phyloP scores from a whole-genome alignment of 345 rosid genomes.

The Eucalyptus regnans region DNA sequence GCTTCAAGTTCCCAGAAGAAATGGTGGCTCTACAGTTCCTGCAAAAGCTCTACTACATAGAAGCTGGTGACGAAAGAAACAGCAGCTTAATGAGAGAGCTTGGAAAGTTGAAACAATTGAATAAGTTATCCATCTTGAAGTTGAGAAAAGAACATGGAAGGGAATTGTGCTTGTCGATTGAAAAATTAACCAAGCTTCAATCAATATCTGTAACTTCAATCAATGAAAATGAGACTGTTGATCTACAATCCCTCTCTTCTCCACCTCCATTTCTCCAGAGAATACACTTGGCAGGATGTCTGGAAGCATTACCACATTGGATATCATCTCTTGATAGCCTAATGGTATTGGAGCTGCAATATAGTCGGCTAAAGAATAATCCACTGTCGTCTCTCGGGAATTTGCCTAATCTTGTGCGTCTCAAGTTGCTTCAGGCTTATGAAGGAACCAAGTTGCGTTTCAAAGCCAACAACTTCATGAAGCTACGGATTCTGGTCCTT shows the following conservation, averaged over 20 bases:
- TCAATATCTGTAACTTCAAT: conserved; percentile 13
- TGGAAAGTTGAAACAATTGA: conserved; percentile 18
- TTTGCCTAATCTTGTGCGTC: conserved; percentile 16
- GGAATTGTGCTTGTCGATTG: conserved; percentile 10
- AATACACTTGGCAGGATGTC: conserved; percentile 5
- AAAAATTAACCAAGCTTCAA: conserved; percentile 7
- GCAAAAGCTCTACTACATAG: too few species aligned
- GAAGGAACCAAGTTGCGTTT: too few species aligned
- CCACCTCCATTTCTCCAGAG: conserved; percentile 14
- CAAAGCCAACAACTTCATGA: too few species aligned
- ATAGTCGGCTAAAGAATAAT: conserved; percentile 9
- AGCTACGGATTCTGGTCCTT: too few species aligned
- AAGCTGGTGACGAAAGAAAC: not conserved
- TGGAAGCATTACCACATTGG: conserved; percentile 12
- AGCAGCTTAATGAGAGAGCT: conserved; percentile 4
- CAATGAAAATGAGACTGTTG: conserved; percentile 3
- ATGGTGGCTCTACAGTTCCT: too few species aligned
- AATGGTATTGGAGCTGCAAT: not conserved
- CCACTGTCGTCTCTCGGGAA: conserved; percentile 8
- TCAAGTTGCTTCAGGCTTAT: conserved; percentile 1
- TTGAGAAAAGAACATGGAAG: conserved; percentile 19
- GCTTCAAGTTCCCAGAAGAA: too few species aligned
- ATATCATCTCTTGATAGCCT: conserved; percentile 11
- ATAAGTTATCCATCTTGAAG: conserved; percentile 16
- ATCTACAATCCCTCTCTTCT: conserved; percentile 6